These are phyloP conservation scores for Gaeumannomyces tritici DNA, from an alignment of 2,329 filamentous ascomycete species.

Conservation along the genomic window DNA sequence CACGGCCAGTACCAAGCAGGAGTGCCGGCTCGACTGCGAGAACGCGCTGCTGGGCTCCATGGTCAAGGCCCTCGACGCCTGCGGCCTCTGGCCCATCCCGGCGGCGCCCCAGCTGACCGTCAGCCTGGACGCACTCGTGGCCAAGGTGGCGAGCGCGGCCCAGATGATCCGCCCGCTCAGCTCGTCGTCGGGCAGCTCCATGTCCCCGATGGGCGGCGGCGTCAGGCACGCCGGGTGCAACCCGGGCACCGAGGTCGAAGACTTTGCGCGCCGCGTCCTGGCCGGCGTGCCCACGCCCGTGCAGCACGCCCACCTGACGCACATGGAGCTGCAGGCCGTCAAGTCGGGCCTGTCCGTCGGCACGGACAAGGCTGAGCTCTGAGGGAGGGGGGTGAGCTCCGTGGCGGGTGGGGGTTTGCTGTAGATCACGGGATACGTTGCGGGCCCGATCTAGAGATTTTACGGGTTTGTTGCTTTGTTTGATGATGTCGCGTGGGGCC, in stretches of 20 bases:
- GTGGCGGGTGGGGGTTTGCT: not conserved
- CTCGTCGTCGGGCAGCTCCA: not conserved
- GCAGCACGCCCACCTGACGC: conserved; percentile 3
- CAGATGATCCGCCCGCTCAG: conserved; percentile 3
- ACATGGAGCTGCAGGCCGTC: conserved; percentile 3
- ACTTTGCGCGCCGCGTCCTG: not conserved
- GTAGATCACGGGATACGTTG: not conserved
- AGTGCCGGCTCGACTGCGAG: conserved; percentile 4
- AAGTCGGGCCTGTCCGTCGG: conserved; percentile 2
- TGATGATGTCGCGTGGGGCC: not conserved
- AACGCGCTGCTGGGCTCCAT: conserved; percentile 3
- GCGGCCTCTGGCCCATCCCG: conserved; percentile 1
- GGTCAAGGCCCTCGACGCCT: conserved; percentile 3
- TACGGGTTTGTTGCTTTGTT: not conserved
- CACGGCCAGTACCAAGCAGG: not conserved
- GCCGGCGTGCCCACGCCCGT: not conserved
- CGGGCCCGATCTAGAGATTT: not conserved
- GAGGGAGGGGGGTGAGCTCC: not conserved
- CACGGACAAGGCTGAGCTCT: not conserved
- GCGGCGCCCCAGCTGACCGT: not conserved
- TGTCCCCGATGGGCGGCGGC: not conserved
- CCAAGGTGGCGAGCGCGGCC: not conserved
- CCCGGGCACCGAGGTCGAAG: not conserved
- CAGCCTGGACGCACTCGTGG: conserved; percentile 3
- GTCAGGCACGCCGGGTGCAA: not conserved